phyloP scores from a whole-genome alignment of 495 filamentous ascomycete species.

The Talaromyces thailandensis region DNA sequence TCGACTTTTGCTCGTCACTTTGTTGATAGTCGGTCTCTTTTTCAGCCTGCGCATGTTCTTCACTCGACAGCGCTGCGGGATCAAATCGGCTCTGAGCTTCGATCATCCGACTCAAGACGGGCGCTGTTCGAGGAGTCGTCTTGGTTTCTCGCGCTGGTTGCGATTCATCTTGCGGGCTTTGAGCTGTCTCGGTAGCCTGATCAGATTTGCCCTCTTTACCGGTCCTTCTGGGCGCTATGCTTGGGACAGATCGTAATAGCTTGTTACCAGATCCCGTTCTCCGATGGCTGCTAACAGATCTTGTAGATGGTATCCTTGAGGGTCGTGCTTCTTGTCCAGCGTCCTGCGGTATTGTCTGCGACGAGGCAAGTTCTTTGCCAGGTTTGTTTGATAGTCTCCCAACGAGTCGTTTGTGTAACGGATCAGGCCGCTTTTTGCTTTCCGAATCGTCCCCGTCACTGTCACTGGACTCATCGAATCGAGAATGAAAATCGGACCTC shows the following conservation, averaged over 20 bases:
- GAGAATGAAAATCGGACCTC: slow-evolving; percentile 65
- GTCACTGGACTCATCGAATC: slow-evolving; percentile 77
- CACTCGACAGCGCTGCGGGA: slow-evolving; percentile 16
- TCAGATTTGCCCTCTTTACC: slow-evolving; percentile 8
- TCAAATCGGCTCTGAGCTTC: slow-evolving; percentile 67
- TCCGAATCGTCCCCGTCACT: slow-evolving; percentile 55
- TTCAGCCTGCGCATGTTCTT: slow-evolving; percentile 9
- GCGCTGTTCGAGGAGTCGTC: slow-evolving; percentile 46
- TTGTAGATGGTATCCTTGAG: background rate
- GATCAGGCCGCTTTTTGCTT: slow-evolving; percentile 3
- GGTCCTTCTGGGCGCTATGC: slow-evolving; percentile 33
- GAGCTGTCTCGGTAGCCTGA: background rate
- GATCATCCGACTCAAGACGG: slow-evolving; percentile 73
- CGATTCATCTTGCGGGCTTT: background rate
- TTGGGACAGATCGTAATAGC: slow-evolving; percentile 49
- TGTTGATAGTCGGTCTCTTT: slow-evolving; percentile 5
- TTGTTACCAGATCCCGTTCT: slow-evolving; percentile 53
- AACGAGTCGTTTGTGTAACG: background rate
- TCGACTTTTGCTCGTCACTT: slow-evolving; percentile 3
- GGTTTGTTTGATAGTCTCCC: background rate
- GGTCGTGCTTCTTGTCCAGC: background rate
- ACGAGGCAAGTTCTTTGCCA: background rate
- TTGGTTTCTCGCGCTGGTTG: slow-evolving; percentile 12
- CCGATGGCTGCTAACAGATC: slow-evolving; percentile 36
- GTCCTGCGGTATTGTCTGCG: slow-evolving; percentile 9